These are phyloP conservation scores for Glycine soja DNA, from an alignment of 306 rosid species.

Conservation along the genomic window DNA sequence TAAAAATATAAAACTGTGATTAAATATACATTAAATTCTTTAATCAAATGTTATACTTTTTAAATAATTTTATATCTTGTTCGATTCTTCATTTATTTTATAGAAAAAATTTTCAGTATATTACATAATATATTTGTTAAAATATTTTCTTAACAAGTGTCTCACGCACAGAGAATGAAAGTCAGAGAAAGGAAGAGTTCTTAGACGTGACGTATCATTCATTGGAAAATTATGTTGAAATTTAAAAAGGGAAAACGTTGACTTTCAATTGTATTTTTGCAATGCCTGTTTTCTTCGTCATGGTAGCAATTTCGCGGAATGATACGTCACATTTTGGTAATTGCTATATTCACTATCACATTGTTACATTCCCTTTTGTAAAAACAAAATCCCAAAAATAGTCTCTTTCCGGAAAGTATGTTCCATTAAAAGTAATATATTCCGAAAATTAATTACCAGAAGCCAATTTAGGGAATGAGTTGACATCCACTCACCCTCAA, in stretches of 20 bases:
- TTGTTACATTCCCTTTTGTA: no score
- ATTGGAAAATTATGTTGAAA: conserved; percentile 1
- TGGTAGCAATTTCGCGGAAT: conserved; percentile 15
- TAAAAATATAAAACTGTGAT: no score
- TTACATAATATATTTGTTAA: background rate
- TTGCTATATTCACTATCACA: no score
- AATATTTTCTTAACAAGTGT: background rate
- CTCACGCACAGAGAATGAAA: conserved; percentile 8
- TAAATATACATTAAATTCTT: no score
- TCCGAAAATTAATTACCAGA: no score
- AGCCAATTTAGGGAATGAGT: no score
- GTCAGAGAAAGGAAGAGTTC: conserved; percentile 9
- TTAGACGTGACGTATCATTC: conserved; percentile 32
- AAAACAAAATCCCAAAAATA: no score
- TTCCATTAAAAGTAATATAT: no score
- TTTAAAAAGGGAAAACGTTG: conserved; percentile 22
- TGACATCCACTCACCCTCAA: no score
- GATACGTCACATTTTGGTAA: background rate
- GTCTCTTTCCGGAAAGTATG: no score
- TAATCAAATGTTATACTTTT: background rate
- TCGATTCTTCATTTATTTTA: background rate
- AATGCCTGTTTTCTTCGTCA: background rate
- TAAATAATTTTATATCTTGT: background rate
- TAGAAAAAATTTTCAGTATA: background rate
- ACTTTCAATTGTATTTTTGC: background rate